These are phyloP conservation scores for Westerdykella ornata DNA, from an alignment of 2,329 filamentous ascomycete species.

Conservation along the genomic window DNA sequence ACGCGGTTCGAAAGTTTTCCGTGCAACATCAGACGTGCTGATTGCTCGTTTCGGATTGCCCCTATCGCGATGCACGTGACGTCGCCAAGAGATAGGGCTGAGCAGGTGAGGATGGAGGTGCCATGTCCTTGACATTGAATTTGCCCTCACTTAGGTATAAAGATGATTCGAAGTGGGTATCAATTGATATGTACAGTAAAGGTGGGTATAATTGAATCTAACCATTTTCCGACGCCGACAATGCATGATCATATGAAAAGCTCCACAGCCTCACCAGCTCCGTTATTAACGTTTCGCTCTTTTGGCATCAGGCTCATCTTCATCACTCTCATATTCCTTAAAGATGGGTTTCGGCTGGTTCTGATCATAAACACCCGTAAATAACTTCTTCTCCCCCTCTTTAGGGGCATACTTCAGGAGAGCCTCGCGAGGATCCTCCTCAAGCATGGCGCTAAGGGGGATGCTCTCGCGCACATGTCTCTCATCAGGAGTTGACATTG, in stretches of 20 bases:
- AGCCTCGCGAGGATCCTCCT: conserved; percentile 92
- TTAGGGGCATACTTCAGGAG: conserved; percentile 91
- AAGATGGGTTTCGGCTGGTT: conserved; percentile 92
- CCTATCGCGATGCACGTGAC: neutral
- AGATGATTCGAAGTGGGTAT: too few species aligned
- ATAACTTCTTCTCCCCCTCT: conserved; percentile 86
- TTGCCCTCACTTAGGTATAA: too few species aligned
- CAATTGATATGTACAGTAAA: neutral
- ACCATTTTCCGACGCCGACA: conserved; percentile 9
- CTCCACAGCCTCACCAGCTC: neutral
- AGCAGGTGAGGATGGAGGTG: too few species aligned
- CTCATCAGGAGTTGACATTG: conserved; percentile 82
- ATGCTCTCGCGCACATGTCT: conserved; percentile 84
- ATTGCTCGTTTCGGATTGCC: neutral
- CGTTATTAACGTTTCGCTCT: conserved; percentile 25
- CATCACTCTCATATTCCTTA: conserved; percentile 80
- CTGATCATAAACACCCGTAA: conserved; percentile 86
- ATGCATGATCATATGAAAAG: conserved; percentile 7
- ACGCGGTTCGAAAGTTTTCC: conserved; percentile 2
- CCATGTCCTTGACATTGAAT: too few species aligned
- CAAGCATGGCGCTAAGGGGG: conserved; percentile 82
- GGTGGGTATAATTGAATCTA: conserved; percentile 8
- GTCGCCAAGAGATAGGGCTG: too few species aligned
- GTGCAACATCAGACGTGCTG: neutral
- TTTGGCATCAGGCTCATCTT: conserved; percentile 63